Evolutionary conservation across 2,329 filamentous ascomycete genomes (phyloP), one percentile per base, ranked within the genome.

Genomic region (Sporothrix dimorphospora): DNA sequence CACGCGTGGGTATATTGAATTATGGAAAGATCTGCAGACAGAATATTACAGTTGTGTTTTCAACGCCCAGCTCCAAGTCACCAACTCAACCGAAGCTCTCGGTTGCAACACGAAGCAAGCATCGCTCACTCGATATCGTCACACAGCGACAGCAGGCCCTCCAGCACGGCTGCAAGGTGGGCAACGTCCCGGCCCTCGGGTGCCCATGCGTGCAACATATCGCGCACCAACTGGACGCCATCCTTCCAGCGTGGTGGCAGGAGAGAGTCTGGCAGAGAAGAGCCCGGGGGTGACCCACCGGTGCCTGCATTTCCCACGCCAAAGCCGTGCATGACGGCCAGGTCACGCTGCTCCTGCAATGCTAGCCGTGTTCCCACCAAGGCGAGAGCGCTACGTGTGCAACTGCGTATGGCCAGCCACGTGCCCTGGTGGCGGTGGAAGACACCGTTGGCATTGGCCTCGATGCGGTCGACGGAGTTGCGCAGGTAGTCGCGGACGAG

Each of bases 351-450:
- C n/a, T 65, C 59, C 12, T 65, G 59, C 1, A 65, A 5, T 9
- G 71, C 71, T 3, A 72, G 65, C 16, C 59, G 34, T 9, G 63
- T 53, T 3, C 55, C 45, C 7, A 72, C 30, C 45, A 72, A 16
- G 0, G 66, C 66, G 27, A 73, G 49, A 1, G 70, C 72, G 38
- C 70, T 73, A 1, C 72, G 38, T 12, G 70, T 67, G 16, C 70
- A 72, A 21, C 66, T 70, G 19, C 72, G 72, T 5, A 73, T 57
- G 38, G 59, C 67, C 3, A 73, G 67, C 72, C 72, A 73, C 4
- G 70, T 45, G 6, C 72, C 72, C 11, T 73, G 72, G 69, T 73
- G 72, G 27, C 72, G 72, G n/a, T 73, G 72, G 59, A 67, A 72
- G 42, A 71, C 53, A 3, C 71, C 70, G 14, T 70, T 61, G 7